Evolutionary conservation across 2,329 filamentous ascomycete genomes (phyloP).

Genomic region (Xylariaceae sp.): DNA sequence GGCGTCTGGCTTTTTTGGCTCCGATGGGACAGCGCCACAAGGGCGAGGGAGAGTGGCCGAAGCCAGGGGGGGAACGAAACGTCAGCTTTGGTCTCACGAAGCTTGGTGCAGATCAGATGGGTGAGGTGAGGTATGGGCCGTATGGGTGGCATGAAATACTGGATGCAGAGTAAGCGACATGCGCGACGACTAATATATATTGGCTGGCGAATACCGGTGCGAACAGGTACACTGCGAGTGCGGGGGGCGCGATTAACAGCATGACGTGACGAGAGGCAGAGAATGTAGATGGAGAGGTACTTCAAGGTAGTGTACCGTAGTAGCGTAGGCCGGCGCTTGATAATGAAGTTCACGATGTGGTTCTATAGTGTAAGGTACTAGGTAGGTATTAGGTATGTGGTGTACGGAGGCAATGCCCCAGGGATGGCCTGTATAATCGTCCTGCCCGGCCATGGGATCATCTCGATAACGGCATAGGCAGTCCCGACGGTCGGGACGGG

Average conservation of each 20-base stretch:
- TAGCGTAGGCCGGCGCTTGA: too few relatives aligned
- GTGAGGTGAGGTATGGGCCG: constrained; percentile 3
- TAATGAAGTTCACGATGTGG: not conserved
- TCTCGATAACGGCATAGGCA: constrained; percentile 8
- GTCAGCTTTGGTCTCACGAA: not conserved
- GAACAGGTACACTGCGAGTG: not conserved
- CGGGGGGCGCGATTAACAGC: not conserved
- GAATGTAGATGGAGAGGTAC: not conserved
- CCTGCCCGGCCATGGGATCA: not conserved
- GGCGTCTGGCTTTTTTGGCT: not conserved
- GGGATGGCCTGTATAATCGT: too few relatives aligned
- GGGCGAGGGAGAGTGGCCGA: not conserved
- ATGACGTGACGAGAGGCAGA: not conserved
- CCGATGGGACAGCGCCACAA: not conserved
- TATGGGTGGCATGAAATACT: constrained; percentile 9
- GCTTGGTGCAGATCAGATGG: not conserved
- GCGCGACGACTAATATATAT: not conserved
- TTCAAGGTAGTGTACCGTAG: too few relatives aligned
- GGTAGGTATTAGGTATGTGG: not conserved
- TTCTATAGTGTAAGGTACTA: not conserved
- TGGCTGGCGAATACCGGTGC: not conserved
- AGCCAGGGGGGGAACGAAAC: not conserved
- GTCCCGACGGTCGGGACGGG: constrained; percentile 6
- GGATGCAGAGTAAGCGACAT: constrained; percentile 17
- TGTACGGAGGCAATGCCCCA: not conserved